Evolutionary conservation across 345 rosid species (phyloP).

Genomic region (Noccaea bulbosa): DNA sequence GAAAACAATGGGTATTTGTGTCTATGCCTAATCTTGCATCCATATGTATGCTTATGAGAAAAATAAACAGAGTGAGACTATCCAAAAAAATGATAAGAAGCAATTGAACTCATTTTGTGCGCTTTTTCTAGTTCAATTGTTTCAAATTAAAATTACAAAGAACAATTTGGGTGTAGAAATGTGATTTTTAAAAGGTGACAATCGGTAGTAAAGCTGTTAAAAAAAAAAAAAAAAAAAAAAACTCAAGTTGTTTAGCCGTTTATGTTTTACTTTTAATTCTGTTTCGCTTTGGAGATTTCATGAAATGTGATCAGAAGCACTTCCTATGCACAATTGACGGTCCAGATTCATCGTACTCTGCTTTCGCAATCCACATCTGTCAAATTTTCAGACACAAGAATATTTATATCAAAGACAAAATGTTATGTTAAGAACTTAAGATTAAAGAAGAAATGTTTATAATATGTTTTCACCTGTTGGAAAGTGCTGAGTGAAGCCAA

Average conservation of each 20-base stretch:
- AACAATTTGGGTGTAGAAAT: slow-evolving; percentile 16
- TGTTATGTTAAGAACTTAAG: not conserved
- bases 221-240: not conserved
- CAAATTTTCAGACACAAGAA: not conserved
- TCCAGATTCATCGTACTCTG: slow-evolving; percentile 69
- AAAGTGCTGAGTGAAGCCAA: slow-evolving; percentile 77
- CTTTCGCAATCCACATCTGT: slow-evolving; percentile 78
- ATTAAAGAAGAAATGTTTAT: not conserved
- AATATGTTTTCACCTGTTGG: slow-evolving; percentile 56
- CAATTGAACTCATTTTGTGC: too few species aligned
- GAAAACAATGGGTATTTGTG: too few species aligned
- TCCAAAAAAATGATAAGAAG: too few species aligned
- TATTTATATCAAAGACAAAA: not conserved
- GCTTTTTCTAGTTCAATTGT: slow-evolving; percentile 14
- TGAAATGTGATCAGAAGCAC: slow-evolving; percentile 52
- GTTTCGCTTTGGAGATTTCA: slow-evolving; percentile 13
- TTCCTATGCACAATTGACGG: slow-evolving; percentile 77
- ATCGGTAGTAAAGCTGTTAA: slow-evolving; percentile 2
- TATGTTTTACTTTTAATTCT: slow-evolving; percentile 16
- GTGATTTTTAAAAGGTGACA: slow-evolving; percentile 5
- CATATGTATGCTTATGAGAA: too few species aligned
- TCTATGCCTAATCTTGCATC: too few species aligned
- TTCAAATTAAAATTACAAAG: slow-evolving; percentile 30
- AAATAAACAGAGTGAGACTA: too few species aligned
- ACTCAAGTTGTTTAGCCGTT: not conserved